Base-by-base conservation (phyloP, 2,329 filamentous ascomycete species). In the Elsinoe fawcettii region DNA sequence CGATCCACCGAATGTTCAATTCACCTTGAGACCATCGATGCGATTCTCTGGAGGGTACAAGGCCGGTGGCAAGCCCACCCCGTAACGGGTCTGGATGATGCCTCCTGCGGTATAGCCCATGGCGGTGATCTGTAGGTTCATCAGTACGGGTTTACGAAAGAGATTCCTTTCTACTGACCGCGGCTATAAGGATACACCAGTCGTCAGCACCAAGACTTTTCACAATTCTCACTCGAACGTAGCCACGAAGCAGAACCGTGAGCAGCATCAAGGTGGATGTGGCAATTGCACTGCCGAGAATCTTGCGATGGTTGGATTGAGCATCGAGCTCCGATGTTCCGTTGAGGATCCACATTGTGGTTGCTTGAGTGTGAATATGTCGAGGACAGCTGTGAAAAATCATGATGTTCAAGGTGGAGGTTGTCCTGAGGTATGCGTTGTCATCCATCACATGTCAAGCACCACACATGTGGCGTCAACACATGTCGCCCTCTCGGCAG, bases 151-250 rank as follows among this genome's bases (percentile, higher is more conserved):
- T 54, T 12, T 18, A 32, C 34, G 12, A 7, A 9, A 7, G 14
- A 3, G 18, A n/a, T 20, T 2, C 7, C 12, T 14, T n/a, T 16
- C 12, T 14, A 36, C 3, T 32, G n/a, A 56, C 54, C 30, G 43
- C 43, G n/a, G 54, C 27, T 20, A 47, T 47, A 12, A 56, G 7
- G 27, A 56, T 56, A 22, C 39, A 46, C 25, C 30, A 56, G 43
- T 56, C 54, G 16, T 56, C 54, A 2, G 12, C 16, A 36, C 54
- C 54, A 18, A 47, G n/a, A 27, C 43, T 56, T 46, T 49, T 46
- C 30, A 56, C 54, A 34, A 56, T 47, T 9, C 32, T 56, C 39
- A 56, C 7, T 18, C 54, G 54, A n/a, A 56, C 54, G 43, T 56
- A 56, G 39, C 32, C 54, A 14, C 54, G 54, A 20, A 49, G 16